Evolutionary conservation across 805 yeast species (phyloP).

Genomic region (Myxozyma neglecta): DNA sequence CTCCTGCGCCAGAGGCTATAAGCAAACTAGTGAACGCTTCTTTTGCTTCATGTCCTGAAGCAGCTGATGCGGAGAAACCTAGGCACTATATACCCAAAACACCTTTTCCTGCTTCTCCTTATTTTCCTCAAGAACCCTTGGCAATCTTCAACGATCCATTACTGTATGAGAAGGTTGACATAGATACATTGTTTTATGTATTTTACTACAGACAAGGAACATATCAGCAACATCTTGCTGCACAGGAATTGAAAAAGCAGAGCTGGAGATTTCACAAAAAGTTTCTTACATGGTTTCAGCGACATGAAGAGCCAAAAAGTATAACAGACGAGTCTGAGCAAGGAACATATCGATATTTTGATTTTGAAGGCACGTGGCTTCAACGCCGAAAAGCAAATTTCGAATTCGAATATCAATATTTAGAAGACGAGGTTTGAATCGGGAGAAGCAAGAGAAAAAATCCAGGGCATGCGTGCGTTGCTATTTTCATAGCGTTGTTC

Average conservation of each 20-base stretch:
- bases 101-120: constrained; percentile 86
- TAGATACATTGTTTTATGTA: constrained; percentile 86
- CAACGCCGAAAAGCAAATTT: constrained; percentile 61
- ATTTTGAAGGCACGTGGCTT: constrained; percentile 58
- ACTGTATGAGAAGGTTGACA: constrained; percentile 68
- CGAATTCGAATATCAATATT: constrained; percentile 49
- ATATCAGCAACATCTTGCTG: constrained; percentile 72
- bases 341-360: constrained; percentile 76
- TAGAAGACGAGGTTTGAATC: constrained; percentile 42
- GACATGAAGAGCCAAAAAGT: constrained; percentile 55
- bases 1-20: constrained; percentile 56
- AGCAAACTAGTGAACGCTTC: constrained; percentile 70
- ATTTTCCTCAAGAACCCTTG: constrained; percentile 82
- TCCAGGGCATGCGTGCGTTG: not conserved
- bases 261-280: constrained; percentile 81
- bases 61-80: constrained; percentile 85
- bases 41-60: constrained; percentile 86
- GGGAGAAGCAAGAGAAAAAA: not conserved
- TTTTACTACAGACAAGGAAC: constrained; percentile 82
- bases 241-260: constrained; percentile 72
- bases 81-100: constrained; percentile 70
- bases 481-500: not conserved
- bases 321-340: constrained; percentile 47
- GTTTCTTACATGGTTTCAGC: constrained; percentile 77
- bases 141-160: constrained; percentile 54